Base-by-base conservation (phyloP, 2,329 filamentous ascomycete genomes). In the Xenoacremonium recifei region DNA sequence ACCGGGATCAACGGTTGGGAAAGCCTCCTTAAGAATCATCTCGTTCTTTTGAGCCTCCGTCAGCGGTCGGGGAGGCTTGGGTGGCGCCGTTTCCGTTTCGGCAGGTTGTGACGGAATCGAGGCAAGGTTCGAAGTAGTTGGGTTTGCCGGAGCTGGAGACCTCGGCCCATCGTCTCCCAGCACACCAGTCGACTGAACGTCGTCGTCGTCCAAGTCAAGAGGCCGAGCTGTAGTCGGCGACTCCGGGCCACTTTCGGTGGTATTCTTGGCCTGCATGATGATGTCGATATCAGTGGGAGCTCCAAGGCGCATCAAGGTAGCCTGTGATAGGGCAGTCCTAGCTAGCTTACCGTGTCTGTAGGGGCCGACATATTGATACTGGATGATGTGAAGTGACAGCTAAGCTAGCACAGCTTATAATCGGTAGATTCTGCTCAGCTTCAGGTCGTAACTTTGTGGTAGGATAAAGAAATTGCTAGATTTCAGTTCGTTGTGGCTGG, bases 1-100 rank as follows among this genome's bases (percentile, higher is more conserved):
- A 33, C 81, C 66, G 6, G 70, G 63, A 40, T 99, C 93, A 47
- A 96, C 87, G 41, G 73, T 78, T 1, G 93, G 93, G 58, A 99
- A 99, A 0, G 93, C 93, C 66, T 99, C 93, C 64, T 89, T 92
- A 42, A 99, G 75, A 4, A 90, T 96, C 57, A 81, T 80, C 67
- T 92, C 86, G 35, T 89, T 90, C 71, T 95, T 87, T 66, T 95
- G 85, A 47, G 85, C 79, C 49, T 93, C 85, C 50, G 81, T 88
- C 58, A 89, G 60, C 35, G 92, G 92, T 45, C 91, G 82, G 23
- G 90, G 90, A 21, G 91, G 91, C 71, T 96, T 95, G 30, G 86
- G 77, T 11, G 90, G 90, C 18, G 84, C 67, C 16, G 57, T 58
- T 35, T 72, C 66, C 21, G 69, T 59, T 31, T 68, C 58, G 19